Evolutionary conservation across 176 grass and related monocot species (phyloP), one percentile per base, ranked within the genome.

Genomic region (Paspalum vaginatum): DNA sequence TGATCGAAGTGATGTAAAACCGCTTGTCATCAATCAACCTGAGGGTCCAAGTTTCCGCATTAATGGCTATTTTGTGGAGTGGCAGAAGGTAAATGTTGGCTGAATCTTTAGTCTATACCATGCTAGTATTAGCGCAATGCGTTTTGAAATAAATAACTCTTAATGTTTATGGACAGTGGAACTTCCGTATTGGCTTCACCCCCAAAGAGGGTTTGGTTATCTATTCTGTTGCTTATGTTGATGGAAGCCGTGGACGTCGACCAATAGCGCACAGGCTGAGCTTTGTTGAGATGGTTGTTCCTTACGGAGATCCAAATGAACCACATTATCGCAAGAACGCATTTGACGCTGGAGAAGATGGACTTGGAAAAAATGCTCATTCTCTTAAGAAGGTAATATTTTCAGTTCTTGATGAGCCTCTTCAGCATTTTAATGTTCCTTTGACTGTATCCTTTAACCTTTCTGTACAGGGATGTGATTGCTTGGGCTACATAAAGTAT

Each of bases 241-340:
- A 99, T 83, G 97, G 88, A 59, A 99, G 87, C 51, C 93, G 97
- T 86, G 97, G 97, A 24, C 90, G 97, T 48, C 88, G 97, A 49
- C 90, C 97, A 22, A 88, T 99, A 75, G 97, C 93, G 11, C 93
- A 99, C 72, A 96, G 91, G 70, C 74, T 99, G 76, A 99, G 97
- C 85, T 99, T 99, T 84, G 97, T 96, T 86, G 97, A 99, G 87
- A 99, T 99, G 97, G 97, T 99, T 75, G 97, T 99, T 83, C 97
- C 97, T 72, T 99, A 99, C 84, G 97, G 97, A 88, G 97, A 99
- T 89, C 97, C 97, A 65, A 93, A 70, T 83, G 97, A 96, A 76
- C 97, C 97, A 77, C 97, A 99, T 84, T 99, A 99, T 78, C 97
- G 88, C 38, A 99, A 99, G 72, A 99, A 99, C 87, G 97, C 97